These are phyloP conservation scores for Metarhizium album DNA, from an alignment of 2,329 filamentous ascomycete species.

Conservation along the genomic window DNA sequence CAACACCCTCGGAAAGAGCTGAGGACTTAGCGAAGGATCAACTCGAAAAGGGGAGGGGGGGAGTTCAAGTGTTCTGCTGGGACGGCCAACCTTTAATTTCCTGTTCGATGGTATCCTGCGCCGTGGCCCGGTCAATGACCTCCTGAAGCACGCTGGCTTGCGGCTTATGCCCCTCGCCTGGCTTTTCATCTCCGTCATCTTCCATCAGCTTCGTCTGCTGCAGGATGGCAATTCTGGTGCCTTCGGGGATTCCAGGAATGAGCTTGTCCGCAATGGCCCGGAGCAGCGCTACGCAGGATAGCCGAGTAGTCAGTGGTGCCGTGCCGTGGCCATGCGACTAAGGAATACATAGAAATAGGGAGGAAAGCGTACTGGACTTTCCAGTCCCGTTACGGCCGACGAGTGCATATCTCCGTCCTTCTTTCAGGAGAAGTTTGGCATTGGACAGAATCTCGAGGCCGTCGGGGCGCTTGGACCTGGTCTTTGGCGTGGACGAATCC, in stretches of 20 bases:
- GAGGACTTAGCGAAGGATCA: slow-evolving; percentile 10
- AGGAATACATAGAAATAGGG: background rate
- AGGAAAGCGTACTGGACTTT: slow-evolving; percentile 55
- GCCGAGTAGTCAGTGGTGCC: background rate
- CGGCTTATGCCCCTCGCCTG: slow-evolving; percentile 2
- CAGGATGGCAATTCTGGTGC: slow-evolving; percentile 54
- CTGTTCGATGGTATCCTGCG: slow-evolving; percentile 44
- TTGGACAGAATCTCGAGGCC: slow-evolving; percentile 59
- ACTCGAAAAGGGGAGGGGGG: no score
- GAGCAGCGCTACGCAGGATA: slow-evolving; percentile 45
- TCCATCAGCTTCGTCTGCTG: slow-evolving; percentile 47
- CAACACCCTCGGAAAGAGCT: slow-evolving; percentile 50
- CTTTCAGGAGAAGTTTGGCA: slow-evolving; percentile 61
- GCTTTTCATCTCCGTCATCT: slow-evolving; percentile 19
- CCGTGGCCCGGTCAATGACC: slow-evolving; percentile 51
- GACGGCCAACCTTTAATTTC: slow-evolving; percentile 51
- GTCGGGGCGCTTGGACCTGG: slow-evolving; percentile 34
- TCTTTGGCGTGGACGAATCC: slow-evolving; percentile 31
- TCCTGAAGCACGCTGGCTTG: slow-evolving; percentile 48
- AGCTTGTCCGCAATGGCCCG: slow-evolving; percentile 67
- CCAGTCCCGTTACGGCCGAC: slow-evolving; percentile 74
- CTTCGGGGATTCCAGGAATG: slow-evolving; percentile 63
- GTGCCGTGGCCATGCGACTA: background rate
- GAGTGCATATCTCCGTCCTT: slow-evolving; percentile 64
- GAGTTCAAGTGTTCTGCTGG: no score